phyloP scores from a whole-genome alignment of 169 alveolate genomes.

The Eimeria necatrix region DNA sequence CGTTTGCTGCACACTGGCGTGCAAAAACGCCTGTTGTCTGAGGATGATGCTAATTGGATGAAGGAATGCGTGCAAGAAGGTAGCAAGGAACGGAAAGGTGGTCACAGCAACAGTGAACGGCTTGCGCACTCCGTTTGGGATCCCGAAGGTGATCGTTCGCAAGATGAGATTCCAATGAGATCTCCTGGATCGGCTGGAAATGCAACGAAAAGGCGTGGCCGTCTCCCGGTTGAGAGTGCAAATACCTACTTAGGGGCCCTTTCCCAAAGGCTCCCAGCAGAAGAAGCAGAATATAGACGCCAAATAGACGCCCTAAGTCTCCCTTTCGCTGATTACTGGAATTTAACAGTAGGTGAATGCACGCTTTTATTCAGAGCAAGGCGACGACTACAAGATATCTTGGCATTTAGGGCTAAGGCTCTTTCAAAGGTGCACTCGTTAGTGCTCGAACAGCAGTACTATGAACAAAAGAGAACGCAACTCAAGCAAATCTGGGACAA shows the following conservation, averaged over 20 bases:
- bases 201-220: no score
- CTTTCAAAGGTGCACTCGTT: not conserved
- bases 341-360: not conserved
- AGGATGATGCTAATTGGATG: not conserved
- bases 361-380: not conserved
- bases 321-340: not conserved
- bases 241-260: no score
- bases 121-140: no score
- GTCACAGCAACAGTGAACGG: not conserved
- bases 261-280: not conserved
- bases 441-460: not conserved
- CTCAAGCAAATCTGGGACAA: not conserved
- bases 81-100: not conserved
- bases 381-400: not conserved
- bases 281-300: not conserved
- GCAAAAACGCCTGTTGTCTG: not conserved
- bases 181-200: not conserved
- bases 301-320: not conserved
- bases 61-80: not conserved
- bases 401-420: not conserved
- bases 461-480: no score
- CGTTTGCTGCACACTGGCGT: not conserved
- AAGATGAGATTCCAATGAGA: not conserved
- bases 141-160: not conserved
- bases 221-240: not conserved